These are phyloP conservation scores for Zymoseptoria crescenta DNA, from an alignment of 2,329 filamentous ascomycete species.

Conservation along the genomic window DNA sequence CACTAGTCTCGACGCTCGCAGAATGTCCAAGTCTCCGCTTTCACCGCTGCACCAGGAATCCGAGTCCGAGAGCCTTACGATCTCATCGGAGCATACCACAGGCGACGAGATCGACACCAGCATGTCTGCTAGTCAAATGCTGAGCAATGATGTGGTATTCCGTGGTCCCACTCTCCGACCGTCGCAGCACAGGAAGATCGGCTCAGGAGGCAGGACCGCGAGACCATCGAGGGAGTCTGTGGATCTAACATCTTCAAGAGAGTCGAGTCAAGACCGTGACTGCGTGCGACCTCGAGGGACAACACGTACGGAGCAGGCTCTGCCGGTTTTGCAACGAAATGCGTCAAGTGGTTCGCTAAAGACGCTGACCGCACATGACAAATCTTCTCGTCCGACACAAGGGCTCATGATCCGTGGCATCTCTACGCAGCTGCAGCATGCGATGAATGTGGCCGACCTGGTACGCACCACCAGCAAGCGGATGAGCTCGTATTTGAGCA, in stretches of 20 bases:
- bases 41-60: constrained; percentile 53
- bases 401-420: constrained; percentile 15
- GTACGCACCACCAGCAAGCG: constrained; percentile 60
- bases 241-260: constrained; percentile 28
- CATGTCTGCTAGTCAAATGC: constrained; percentile 80
- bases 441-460: constrained; percentile 15
- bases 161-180: constrained; percentile 60
- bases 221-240: constrained; percentile 27
- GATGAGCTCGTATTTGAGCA: constrained; percentile 60
- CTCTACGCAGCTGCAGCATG: constrained; percentile 15
- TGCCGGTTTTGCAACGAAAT: constrained; percentile 6
- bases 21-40: constrained; percentile 41
- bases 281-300: constrained; percentile 16
- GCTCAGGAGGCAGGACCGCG: constrained; percentile 19
- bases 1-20: constrained; percentile 34
- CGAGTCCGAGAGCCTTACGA: constrained; percentile 57
- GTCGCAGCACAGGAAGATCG: constrained; percentile 16
- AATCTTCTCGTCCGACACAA: constrained; percentile 3
- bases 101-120: constrained; percentile 16
- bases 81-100: constrained; percentile 23
- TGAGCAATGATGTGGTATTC: constrained; percentile 82
- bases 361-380: constrained; percentile 7
- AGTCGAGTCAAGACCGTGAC: constrained; percentile 19
- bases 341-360: constrained; percentile 12
- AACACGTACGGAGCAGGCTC: constrained; percentile 4